Conservation (phyloP, 805 yeast genomes). For the Lachancea meyersii region DNA sequence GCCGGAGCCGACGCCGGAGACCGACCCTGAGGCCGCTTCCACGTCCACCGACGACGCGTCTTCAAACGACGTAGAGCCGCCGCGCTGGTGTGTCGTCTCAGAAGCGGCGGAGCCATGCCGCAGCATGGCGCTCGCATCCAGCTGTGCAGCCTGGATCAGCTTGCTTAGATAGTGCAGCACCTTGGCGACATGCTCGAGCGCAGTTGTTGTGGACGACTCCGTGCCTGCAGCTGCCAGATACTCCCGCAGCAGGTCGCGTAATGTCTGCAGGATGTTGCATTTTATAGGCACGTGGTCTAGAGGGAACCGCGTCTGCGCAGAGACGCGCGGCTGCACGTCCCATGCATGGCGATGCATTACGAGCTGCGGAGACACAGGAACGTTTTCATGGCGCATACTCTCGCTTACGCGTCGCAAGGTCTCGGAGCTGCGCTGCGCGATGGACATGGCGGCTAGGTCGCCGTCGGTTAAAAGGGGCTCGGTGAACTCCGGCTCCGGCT, state of each 20-base stretch:
- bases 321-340: conserved; percentile 10
- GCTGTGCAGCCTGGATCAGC: conserved; percentile 10
- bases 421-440: conserved; percentile 11
- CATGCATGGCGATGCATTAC: conserved; percentile 12
- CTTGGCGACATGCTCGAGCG: conserved; percentile 7
- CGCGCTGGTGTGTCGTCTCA: neutral
- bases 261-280: conserved; percentile 14
- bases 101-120: neutral
- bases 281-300: conserved; percentile 16
- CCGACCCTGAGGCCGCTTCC: too few relatives aligned
- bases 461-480: neutral
- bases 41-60: neutral
- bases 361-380: conserved; percentile 10
- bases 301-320: conserved; percentile 11
- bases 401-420: conserved; percentile 10
- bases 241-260: conserved; percentile 11
- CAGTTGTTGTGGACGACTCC: neutral
- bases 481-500: neutral
- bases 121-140: neutral
- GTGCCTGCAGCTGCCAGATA: conserved; percentile 3
- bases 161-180: conserved; percentile 13
- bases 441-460: conserved; percentile 1
- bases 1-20: conserved; percentile 1
- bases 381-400: conserved; percentile 13
- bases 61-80: neutral